Percentiles rank a stretch among this genome's conserved stretches.
phyloP scores from a whole-genome alignment of 495 filamentous ascomycete genomes.

The Physcia stellaris region DNA sequence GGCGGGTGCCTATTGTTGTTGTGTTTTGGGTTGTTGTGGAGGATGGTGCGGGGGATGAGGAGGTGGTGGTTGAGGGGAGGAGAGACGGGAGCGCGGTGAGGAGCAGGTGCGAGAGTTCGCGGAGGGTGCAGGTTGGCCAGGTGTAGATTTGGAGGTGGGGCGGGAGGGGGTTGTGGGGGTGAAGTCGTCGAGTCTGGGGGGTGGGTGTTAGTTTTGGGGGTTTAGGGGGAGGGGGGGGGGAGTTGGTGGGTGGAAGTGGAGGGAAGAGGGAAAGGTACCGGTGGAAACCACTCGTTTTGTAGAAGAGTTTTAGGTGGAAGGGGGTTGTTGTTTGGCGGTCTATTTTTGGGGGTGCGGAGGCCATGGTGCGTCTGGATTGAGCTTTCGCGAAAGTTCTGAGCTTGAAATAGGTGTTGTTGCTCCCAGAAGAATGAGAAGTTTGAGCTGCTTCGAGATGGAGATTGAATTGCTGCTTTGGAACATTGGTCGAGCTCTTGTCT shows the following conservation, averaged over 20 bases:
- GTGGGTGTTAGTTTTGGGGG: slow-evolving; percentile 3
- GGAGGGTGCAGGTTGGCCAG: slow-evolving; percentile 71
- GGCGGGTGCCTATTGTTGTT: slow-evolving; percentile 55
- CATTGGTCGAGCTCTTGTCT: too few species aligned
- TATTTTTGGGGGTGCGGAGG: too few species aligned
- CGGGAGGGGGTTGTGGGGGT: slow-evolving; percentile 37
- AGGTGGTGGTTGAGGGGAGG: slow-evolving; percentile 58
- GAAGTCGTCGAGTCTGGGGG: slow-evolving; percentile 53
- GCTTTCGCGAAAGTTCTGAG: too few species aligned
- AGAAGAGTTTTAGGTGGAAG: slow-evolving; percentile 86
- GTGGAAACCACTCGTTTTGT: slow-evolving; percentile 59
- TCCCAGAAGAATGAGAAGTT: too few species aligned
- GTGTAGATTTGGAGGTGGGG: slow-evolving; percentile 74
- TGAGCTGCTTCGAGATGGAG: too few species aligned
- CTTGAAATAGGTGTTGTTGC: too few species aligned
- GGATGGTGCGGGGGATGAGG: too few species aligned
- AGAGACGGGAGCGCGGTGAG: slow-evolving; percentile 48
- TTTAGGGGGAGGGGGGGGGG: slow-evolving; percentile 19
- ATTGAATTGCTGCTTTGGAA: too few species aligned
- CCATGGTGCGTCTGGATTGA: too few species aligned
- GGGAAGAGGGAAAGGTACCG: slow-evolving; percentile 34
- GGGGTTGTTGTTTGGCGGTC: slow-evolving; percentile 69
- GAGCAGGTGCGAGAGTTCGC: slow-evolving; percentile 69
- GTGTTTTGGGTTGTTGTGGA: too few species aligned
- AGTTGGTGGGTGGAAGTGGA: slow-evolving; percentile 21